Percentiles rank a stretch among this genome's conserved stretches.
These are phyloP conservation scores for Gyrodon lividus DNA, from an alignment of 768 basidiomycete species.

Conservation along the genomic window DNA sequence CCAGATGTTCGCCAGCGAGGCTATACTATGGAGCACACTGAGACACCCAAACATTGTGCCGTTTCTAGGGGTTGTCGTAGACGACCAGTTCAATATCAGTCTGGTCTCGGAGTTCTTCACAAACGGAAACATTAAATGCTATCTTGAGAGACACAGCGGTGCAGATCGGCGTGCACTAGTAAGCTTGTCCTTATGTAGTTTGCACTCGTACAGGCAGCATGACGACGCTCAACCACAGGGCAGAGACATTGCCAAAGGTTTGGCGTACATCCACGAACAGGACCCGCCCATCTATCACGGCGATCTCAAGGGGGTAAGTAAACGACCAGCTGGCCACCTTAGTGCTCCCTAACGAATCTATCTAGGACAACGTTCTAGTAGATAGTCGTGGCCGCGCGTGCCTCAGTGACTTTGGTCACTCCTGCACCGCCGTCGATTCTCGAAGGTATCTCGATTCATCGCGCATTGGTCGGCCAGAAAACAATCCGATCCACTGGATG, in stretches of 20 bases:
- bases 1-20: constrained; percentile 26
- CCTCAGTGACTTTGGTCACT: constrained; percentile 30
- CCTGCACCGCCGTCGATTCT: constrained; percentile 23
- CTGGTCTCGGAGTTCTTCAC: constrained; percentile 25
- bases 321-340: background rate
- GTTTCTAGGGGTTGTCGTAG: constrained; percentile 20
- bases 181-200: background rate
- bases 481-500: constrained; percentile 20
- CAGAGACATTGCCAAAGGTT: constrained; percentile 19
- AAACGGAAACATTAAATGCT: constrained; percentile 17
- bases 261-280: constrained; percentile 23
- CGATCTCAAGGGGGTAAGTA: constrained; percentile 39
- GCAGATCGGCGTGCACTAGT: constrained; percentile 8
- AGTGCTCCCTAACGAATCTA: background rate
- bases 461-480: constrained; percentile 13
- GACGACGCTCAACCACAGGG: constrained; percentile 1
- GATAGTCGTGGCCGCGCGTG: constrained; percentile 12
- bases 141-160: background rate
- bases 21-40: constrained; percentile 28
- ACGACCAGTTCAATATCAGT: constrained; percentile 11
- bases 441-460: constrained; percentile 23
- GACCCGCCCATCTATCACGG: constrained; percentile 37
- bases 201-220: background rate
- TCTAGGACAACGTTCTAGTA: constrained; percentile 27
- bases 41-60: constrained; percentile 27